Percentiles rank a stretch among this genome's conserved stretches.
phyloP scores from a whole-genome alignment of 331 rosid genomes.

The Cydonia oblonga region DNA sequence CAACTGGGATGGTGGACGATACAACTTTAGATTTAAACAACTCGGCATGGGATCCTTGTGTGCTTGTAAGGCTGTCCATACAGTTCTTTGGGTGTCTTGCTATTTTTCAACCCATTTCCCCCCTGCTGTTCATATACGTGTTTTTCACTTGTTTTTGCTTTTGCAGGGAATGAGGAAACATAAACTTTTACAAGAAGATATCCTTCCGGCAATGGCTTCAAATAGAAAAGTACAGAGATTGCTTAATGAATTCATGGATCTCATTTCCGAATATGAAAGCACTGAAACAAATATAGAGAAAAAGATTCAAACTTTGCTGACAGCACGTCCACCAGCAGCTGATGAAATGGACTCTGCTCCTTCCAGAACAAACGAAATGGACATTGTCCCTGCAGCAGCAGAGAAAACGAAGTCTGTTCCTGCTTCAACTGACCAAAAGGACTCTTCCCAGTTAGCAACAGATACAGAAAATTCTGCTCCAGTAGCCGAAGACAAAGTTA shows the following conservation, averaged over 20 bases:
- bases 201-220: constrained; percentile 97
- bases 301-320: constrained; percentile 14
- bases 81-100: neutral
- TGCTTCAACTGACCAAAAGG: constrained; percentile 9
- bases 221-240: constrained; percentile 93
- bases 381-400: constrained; percentile 20
- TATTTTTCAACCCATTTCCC: neutral
- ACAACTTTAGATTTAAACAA: constrained; percentile 40
- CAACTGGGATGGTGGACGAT: constrained; percentile 85
- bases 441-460: neutral
- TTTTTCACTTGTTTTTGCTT: neutral
- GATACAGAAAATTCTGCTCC: constrained; percentile 5
- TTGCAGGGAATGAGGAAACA: constrained; percentile 90
- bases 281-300: constrained; percentile 35
- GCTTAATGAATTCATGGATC: constrained; percentile 92
- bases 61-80: constrained; percentile 56
- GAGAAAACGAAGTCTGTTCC: constrained; percentile 14
- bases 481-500: constrained; percentile 10
- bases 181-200: constrained; percentile 80
- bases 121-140: neutral
- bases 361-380: constrained; percentile 11
- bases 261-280: constrained; percentile 62
- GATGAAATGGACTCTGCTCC: constrained; percentile 16
- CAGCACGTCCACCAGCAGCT: constrained; percentile 11
- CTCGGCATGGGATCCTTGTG: constrained; percentile 87